Percentiles rank a stretch among this genome's conserved stretches.
Evolutionary conservation across 345 rosid species (phyloP).

Genomic region (Gossypium australe): DNA sequence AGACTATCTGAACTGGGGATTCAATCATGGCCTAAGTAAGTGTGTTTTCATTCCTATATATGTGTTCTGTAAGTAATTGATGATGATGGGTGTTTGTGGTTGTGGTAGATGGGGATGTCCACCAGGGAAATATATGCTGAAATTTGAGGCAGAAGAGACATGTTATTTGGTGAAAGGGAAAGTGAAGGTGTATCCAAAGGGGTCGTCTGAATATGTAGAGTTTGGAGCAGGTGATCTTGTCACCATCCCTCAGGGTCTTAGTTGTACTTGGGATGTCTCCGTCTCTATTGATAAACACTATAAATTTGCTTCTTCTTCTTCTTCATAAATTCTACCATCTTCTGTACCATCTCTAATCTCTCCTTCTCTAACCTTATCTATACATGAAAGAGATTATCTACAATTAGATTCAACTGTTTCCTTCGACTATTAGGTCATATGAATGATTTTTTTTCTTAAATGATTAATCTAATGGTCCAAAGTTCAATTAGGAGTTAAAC

Average conservation of each 20-base stretch:
- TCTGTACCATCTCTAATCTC: background rate
- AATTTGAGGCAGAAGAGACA: conserved; percentile 33
- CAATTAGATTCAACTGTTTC: no score
- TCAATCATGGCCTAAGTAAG: conserved; percentile 27
- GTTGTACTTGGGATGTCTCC: conserved; percentile 42
- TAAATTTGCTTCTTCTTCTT: conserved; percentile 8
- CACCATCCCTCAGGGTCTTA: conserved; percentile 36
- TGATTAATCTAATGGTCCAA: no score
- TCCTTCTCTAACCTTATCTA: no score
- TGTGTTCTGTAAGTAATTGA: background rate
- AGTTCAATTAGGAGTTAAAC: no score
- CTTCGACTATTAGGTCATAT: no score
- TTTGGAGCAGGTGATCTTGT: conserved; percentile 54
- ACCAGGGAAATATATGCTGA: conserved; percentile 20
- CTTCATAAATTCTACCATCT: background rate
- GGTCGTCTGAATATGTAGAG: conserved; percentile 35
- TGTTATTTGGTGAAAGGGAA: conserved; percentile 40
- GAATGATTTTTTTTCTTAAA: no score
- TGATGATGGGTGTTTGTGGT: background rate
- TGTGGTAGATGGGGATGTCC: conserved; percentile 18
- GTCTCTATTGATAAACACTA: conserved; percentile 20
- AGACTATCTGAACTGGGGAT: conserved; percentile 21
- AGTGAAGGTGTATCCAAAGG: conserved; percentile 41
- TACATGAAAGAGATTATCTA: no score
- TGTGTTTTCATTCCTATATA: background rate